These are phyloP conservation scores for Stentor roeselii DNA, from an alignment of 73 alveolate species.

Conservation along the genomic window DNA sequence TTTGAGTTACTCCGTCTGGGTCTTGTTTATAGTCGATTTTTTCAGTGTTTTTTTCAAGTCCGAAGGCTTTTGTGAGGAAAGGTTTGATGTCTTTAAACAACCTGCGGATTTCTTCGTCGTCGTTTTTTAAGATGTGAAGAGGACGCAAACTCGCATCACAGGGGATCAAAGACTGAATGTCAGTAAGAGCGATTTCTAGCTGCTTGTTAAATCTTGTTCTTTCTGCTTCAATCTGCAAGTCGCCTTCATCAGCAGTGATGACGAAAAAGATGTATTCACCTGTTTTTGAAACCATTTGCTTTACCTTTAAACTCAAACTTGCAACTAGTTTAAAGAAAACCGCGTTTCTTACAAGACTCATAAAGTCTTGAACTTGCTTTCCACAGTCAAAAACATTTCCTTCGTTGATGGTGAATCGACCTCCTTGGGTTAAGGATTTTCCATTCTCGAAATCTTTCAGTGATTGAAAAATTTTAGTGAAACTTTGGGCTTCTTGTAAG, in stretches of 20 bases:
- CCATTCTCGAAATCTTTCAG: no score
- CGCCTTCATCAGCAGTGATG: slow-evolving; percentile 29
- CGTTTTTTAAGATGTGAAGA: not conserved
- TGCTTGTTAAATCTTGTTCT: slow-evolving; percentile 7
- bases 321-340: not conserved
- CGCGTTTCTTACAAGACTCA: not conserved
- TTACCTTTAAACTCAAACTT: slow-evolving; percentile 6
- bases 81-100: not conserved
- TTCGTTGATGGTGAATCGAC: not conserved
- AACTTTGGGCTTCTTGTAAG: no score
- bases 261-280: slow-evolving; percentile 26
- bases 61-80: not conserved
- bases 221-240: slow-evolving; percentile 34
- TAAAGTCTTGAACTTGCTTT: not conserved
- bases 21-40: not conserved
- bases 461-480: no score
- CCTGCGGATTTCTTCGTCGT: not conserved
- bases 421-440: not conserved
- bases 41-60: not conserved
- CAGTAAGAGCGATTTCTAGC: slow-evolving; percentile 36
- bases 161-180: slow-evolving; percentile 32
- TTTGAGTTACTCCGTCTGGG: not conserved
- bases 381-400: not conserved
- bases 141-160: slow-evolving; percentile 33
- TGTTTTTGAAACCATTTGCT: slow-evolving; percentile 8